Evolutionary conservation across 1,139 yeast genomes (phyloP).

Genomic region (Yamadazyma conglobata): DNA sequence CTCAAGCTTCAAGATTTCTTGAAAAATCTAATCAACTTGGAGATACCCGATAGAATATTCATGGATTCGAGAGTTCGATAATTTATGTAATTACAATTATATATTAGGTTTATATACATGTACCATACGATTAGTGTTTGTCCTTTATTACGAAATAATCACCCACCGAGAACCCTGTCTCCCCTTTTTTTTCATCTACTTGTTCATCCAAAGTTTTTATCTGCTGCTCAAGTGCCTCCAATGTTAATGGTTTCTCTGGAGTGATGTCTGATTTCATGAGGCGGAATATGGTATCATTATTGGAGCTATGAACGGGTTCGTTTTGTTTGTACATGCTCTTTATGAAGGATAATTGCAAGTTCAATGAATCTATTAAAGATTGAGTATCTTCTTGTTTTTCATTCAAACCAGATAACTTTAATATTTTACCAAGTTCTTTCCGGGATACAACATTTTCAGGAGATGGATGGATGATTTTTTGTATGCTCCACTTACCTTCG

Average conservation of each 20-base stretch:
- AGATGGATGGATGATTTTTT: constrained; percentile 18
- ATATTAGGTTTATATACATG: neutral
- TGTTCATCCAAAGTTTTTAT: constrained; percentile 17
- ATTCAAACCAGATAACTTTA: constrained; percentile 46
- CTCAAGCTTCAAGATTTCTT: constrained; percentile 61
- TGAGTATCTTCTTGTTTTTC: constrained; percentile 16
- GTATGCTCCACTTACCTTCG: constrained; percentile 24
- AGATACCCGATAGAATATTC: constrained; percentile 70
- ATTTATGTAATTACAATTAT: no score
- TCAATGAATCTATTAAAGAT: constrained; percentile 30
- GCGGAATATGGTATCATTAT: constrained; percentile 29
- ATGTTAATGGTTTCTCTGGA: constrained; percentile 22
- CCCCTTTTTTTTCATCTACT: constrained; percentile 29
- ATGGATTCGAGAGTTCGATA: constrained; percentile 73
- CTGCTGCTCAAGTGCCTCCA: constrained; percentile 20
- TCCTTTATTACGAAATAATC: constrained; percentile 9
- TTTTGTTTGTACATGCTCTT: constrained; percentile 34
- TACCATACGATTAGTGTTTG: neutral
- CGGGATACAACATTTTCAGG: constrained; percentile 9
- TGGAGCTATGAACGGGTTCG: constrained; percentile 8
- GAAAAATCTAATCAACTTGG: constrained; percentile 62
- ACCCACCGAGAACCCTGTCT: constrained; percentile 13
- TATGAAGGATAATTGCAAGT: constrained; percentile 46
- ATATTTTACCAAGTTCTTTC: constrained; percentile 25
- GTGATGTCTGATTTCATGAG: constrained; percentile 34